Base-by-base conservation (phyloP, 768 basidiomycete species). In the Russula ochroleuca region DNA sequence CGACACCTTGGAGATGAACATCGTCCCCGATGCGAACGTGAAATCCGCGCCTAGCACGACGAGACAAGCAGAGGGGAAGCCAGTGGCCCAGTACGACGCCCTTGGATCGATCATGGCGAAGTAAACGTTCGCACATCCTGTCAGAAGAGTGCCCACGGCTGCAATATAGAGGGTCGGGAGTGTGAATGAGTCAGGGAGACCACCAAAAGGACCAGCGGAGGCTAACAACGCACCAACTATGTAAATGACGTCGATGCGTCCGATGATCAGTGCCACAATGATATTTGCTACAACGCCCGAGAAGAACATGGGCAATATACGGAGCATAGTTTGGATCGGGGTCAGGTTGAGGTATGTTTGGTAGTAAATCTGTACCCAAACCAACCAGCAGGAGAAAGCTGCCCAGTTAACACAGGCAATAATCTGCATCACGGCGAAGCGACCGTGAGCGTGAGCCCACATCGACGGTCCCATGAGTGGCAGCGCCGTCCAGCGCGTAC, bases 41-140 rank as follows among this genome's bases (percentile, higher is more conserved):
- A 92, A 89, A 69, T 92, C 91, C 1, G 84, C 88, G 21, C 91
- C 91, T 52, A 90, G 79, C 15, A 91, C 90, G 23, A 81, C 74
- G 50, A 87, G 62, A 45, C 83, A 73, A 0, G 87, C 80, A 1
- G 85, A 81, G 0, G 89, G 87, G 73, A 92, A 92, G 6, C 83
- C 85, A 62, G 79, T 87, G 1, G 86, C 87, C 91, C 90, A 92
- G 68, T 85, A 92, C 1, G 84, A 73, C 8, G 76, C 76, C 0
- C 72, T 65, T 0, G 86, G 81, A 28, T 81, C 67, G 65, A 91
- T 87, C 2, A 88, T 66, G 1, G 90, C 90, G 68, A 91, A 88
- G 5, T 91, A 74, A 10, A 91, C 73, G 63, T 79, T 80, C 0
- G 87, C 86, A 9, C 73, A 55, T 5, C 78, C 78, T 0, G 90